These are phyloP conservation scores for Porodaedalea pini DNA, from an alignment of 1,284 basidiomycete genomes.

Conservation along the genomic window DNA sequence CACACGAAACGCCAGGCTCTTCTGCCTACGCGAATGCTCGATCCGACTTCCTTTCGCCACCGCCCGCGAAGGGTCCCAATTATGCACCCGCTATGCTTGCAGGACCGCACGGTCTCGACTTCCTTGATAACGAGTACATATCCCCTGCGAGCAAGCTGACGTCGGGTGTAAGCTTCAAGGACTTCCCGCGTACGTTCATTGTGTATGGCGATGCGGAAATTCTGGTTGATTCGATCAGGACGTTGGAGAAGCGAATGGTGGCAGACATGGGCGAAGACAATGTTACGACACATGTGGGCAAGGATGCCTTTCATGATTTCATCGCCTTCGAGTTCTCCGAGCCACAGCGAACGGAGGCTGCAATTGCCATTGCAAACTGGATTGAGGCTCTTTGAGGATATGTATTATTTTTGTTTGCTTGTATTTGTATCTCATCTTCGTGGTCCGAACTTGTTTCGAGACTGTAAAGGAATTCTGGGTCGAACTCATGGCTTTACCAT, in stretches of 20 bases:
- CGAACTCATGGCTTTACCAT: no score
- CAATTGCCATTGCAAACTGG: conserved; percentile 10
- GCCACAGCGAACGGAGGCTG: conserved; percentile 13
- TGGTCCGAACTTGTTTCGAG: background rate
- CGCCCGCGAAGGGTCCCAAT: background rate
- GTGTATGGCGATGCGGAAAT: conserved; percentile 34
- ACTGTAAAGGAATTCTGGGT: no score
- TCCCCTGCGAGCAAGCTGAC: conserved; percentile 27
- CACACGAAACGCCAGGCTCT: conserved; percentile 27
- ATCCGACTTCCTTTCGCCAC: conserved; percentile 8
- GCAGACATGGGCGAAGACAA: conserved; percentile 43
- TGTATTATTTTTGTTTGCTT: background rate
- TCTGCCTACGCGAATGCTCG: conserved; percentile 23
- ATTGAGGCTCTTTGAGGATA: conserved; percentile 4
- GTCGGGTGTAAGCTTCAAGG: conserved; percentile 27
- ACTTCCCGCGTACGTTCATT: conserved; percentile 37
- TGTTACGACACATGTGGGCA: conserved; percentile 42
- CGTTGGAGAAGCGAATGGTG: conserved; percentile 33
- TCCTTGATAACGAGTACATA: conserved; percentile 27
- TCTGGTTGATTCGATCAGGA: conserved; percentile 33
- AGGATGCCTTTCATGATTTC: conserved; percentile 54
- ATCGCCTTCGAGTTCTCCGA: conserved; percentile 29
- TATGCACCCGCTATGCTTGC: background rate
- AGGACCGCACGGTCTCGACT: conserved; percentile 15
- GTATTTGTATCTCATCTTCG: background rate